Evolutionary conservation across 2,329 filamentous ascomycete species (phyloP).

Genomic region (Penicillium expansum): DNA sequence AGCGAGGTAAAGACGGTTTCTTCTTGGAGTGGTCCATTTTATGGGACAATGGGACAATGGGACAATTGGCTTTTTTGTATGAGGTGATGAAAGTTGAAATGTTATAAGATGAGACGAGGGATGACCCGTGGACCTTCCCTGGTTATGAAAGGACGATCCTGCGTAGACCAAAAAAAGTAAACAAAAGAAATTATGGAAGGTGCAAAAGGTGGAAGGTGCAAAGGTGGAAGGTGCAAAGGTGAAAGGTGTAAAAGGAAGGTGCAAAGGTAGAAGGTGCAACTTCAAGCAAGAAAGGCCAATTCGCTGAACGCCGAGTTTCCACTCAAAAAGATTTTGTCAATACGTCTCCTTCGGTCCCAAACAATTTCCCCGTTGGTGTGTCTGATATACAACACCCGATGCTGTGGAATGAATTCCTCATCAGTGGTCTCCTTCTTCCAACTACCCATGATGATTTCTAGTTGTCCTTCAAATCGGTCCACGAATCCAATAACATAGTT

Average conservation of each 20-base stretch:
- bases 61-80: too few relatives aligned
- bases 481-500: conserved; percentile 54
- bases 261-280: neutral
- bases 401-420: conserved; percentile 57
- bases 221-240: neutral
- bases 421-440: conserved; percentile 56
- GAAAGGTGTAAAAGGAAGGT: neutral
- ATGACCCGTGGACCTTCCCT: neutral
- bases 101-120: neutral
- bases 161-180: neutral
- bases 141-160: neutral
- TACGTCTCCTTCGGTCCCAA: conserved; percentile 51
- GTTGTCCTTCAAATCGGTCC: conserved; percentile 52
- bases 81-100: neutral
- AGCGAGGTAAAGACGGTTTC: conserved; percentile 20
- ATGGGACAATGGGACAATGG: neutral
- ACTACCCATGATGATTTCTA: conserved; percentile 48
- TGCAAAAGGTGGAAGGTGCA: neutral
- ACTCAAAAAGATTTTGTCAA: conserved; percentile 50
- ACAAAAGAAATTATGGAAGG: neutral
- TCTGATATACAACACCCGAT: conserved; percentile 53
- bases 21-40: conserved; percentile 15
- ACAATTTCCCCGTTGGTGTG: conserved; percentile 41
- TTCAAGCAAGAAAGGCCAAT: conserved; percentile 28
- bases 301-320: conserved; percentile 37